Evolutionary conservation across 495 filamentous ascomycete species (phyloP).

Genomic region (Achaetomiella virescens): DNA sequence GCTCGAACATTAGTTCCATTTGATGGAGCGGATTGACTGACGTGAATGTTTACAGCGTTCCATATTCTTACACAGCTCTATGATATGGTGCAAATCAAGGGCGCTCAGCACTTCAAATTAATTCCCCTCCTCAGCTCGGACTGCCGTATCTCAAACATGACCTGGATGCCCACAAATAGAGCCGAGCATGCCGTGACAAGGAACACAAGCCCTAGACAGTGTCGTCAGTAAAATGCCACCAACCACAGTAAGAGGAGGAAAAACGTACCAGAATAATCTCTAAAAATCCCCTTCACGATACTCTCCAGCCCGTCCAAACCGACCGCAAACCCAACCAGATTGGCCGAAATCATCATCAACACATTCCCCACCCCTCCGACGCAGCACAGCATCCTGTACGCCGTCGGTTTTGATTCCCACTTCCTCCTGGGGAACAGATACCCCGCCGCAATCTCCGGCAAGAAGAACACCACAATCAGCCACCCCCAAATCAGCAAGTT

Average conservation of each 20-base stretch:
- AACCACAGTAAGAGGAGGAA: background rate
- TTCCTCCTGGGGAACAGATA: slow-evolving; percentile 62
- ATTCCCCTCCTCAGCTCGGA: slow-evolving; percentile 76
- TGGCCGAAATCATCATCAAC: slow-evolving; percentile 93
- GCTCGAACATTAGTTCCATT: background rate
- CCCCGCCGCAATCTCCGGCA: slow-evolving; percentile 73
- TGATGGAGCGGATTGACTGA: too few species aligned
- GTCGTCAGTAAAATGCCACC: slow-evolving; percentile 12
- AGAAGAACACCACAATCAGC: slow-evolving; percentile 87
- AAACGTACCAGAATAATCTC: slow-evolving; percentile 58
- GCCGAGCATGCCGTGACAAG: slow-evolving; percentile 59
- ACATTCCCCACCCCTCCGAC: slow-evolving; percentile 82
- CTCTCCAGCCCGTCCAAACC: slow-evolving; percentile 80
- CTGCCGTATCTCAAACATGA: slow-evolving; percentile 96
- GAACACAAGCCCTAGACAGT: slow-evolving; percentile 57
- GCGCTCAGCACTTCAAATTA: slow-evolving; percentile 67
- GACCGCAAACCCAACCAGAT: slow-evolving; percentile 90
- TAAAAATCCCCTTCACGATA: slow-evolving; percentile 66
- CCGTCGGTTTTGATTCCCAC: slow-evolving; percentile 60
- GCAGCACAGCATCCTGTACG: slow-evolving; percentile 74
- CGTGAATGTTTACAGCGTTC: background rate
- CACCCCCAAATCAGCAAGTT: slow-evolving; percentile 92
- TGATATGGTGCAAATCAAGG: background rate
- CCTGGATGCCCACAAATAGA: slow-evolving; percentile 79
- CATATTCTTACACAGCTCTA: background rate